Conservation (phyloP, 2,329 filamentous ascomycete genomes). For the Aspergillus candidus region DNA sequence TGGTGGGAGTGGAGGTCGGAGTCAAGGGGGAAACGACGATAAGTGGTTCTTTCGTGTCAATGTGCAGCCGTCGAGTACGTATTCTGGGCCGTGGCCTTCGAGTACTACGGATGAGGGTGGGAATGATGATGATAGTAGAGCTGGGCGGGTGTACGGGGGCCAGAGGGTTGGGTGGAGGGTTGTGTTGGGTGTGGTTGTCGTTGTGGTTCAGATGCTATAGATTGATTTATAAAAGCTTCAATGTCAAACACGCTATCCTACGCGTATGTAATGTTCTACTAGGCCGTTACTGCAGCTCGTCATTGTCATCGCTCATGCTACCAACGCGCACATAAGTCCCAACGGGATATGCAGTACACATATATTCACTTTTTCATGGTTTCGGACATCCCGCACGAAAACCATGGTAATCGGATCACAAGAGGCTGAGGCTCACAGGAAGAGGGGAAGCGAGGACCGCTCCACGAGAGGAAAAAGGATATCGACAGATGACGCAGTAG, state of each 20-base stretch:
- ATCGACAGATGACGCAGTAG: conserved; percentile 22
- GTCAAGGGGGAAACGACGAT: conserved; percentile 16
- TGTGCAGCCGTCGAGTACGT: conserved; percentile 19
- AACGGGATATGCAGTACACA: conserved; percentile 19
- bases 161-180: background rate
- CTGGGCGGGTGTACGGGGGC: conserved; percentile 2
- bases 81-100: conserved; percentile 14
- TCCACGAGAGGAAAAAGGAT: conserved; percentile 15
- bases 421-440: conserved; percentile 12
- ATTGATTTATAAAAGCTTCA: background rate
- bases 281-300: conserved; percentile 7
- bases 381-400: conserved; percentile 14
- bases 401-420: conserved; percentile 16
- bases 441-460: conserved; percentile 8
- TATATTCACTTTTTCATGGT: conserved; percentile 24
- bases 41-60: conserved; percentile 28
- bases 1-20: conserved; percentile 51
- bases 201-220: conserved; percentile 2
- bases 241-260: background rate
- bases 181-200: background rate
- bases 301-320: conserved; percentile 25
- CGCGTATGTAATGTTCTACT: background rate
- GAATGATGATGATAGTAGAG: background rate
- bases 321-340: conserved; percentile 17
- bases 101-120: conserved; percentile 1